phyloP scores from a whole-genome alignment of 768 basidiomycete genomes.

The Macrolepiota albuminosa region DNA sequence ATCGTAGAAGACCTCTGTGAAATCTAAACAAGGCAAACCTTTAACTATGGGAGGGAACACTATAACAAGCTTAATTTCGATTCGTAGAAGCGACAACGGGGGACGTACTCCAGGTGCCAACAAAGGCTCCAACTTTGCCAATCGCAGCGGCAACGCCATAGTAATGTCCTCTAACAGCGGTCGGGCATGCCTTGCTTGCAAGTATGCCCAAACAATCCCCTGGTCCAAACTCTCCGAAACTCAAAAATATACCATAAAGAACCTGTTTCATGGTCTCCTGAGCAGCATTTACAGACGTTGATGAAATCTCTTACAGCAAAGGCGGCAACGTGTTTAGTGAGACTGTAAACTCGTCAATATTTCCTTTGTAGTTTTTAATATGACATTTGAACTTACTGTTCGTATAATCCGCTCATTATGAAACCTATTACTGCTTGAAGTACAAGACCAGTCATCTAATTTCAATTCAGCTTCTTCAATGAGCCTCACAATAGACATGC shows the following conservation, averaged over 20 bases:
- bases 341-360: constrained; percentile 23
- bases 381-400: constrained; percentile 24
- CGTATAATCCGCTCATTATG: constrained; percentile 82
- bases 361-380: background rate
- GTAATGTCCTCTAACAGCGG: constrained; percentile 78
- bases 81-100: background rate
- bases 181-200: constrained; percentile 79
- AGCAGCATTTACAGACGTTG: background rate
- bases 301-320: constrained; percentile 53
- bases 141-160: constrained; percentile 85
- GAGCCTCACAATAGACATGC: constrained; percentile 1
- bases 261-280: constrained; percentile 33
- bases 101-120: constrained; percentile 69
- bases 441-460: constrained; percentile 63
- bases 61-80: constrained; percentile 17
- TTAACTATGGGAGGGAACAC: constrained; percentile 64
- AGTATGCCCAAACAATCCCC: constrained; percentile 75
- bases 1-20: background rate
- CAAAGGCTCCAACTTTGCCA: constrained; percentile 80
- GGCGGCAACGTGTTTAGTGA: constrained; percentile 58
- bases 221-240: constrained; percentile 84
- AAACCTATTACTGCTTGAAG: constrained; percentile 77
- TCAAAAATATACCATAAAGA: constrained; percentile 86
- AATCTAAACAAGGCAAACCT: constrained; percentile 29
- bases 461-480: background rate